These are phyloP conservation scores for Vitis labrusca DNA, from an alignment of 164 flowering plant genomes.

Conservation along the genomic window DNA sequence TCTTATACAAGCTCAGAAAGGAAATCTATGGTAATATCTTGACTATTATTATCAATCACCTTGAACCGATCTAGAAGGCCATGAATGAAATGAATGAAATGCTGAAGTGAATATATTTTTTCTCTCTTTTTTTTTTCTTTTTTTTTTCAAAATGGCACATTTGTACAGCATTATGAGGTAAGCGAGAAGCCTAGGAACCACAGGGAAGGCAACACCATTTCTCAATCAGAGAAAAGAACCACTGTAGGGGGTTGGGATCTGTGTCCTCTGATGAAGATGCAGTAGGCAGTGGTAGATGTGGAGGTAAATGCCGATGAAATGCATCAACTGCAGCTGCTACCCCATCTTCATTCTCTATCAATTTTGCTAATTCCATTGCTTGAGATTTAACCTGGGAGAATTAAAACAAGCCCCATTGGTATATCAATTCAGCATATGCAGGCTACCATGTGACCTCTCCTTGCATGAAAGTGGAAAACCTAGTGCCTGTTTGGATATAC, in stretches of 20 bases:
- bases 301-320: conserved; percentile 79
- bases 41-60: background rate
- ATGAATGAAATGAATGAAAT: conserved; percentile 22
- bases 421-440: background rate
- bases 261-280: conserved; percentile 38
- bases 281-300: conserved; percentile 55
- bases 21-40: conserved; percentile 1
- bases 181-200: conserved; percentile 23
- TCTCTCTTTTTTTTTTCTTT: too few species aligned
- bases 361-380: conserved; percentile 64
- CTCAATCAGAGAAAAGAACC: conserved; percentile 62
- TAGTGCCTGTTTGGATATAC: too few species aligned
- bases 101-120: background rate
- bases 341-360: conserved; percentile 87
- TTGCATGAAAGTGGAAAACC: too few species aligned
- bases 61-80: background rate
- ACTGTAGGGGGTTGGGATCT: conserved; percentile 49
- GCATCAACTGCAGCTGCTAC: conserved; percentile 88
- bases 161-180: background rate
- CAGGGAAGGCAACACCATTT: conserved; percentile 65
- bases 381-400: conserved; percentile 60
- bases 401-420: background rate
- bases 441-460: background rate
- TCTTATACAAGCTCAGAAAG: background rate
- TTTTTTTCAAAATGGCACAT: background rate